phyloP scores from a whole-genome alignment of 2,329 filamentous ascomycete species.

The Chaetomium globosum region DNA sequence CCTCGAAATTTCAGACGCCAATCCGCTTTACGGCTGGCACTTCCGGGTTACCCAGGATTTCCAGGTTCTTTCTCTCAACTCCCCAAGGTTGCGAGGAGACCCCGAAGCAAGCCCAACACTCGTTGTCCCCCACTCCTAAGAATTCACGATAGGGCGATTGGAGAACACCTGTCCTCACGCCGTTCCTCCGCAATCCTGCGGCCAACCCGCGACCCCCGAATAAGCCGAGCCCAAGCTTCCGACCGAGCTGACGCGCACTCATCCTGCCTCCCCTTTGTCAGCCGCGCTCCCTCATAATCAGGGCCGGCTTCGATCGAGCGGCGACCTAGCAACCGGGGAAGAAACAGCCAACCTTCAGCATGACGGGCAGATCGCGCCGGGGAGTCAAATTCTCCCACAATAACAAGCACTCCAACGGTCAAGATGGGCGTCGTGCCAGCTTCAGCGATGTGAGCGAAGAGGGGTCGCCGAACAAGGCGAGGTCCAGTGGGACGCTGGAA shows the following conservation, averaged over 20 bases:
- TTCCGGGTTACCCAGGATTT: neutral
- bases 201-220: neutral
- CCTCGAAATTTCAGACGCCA: conserved; percentile 34
- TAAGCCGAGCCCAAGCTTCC: conserved; percentile 8
- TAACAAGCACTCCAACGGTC: conserved; percentile 46
- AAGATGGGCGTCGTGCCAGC: conserved; percentile 66
- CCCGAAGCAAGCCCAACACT: neutral
- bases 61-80: neutral
- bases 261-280: conserved; percentile 3
- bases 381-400: conserved; percentile 58
- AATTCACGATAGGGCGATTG: neutral
- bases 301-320: neutral
- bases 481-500: conserved; percentile 40
- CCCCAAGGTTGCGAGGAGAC: neutral
- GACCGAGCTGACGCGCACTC: neutral
- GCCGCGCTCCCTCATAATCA: neutral
- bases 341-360: conserved; percentile 28
- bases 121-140: neutral
- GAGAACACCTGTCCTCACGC: neutral
- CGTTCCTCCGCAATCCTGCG: conserved; percentile 10
- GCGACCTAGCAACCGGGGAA: neutral
- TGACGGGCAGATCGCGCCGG: conserved; percentile 47
- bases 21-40: conserved; percentile 13
- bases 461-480: conserved; percentile 44
- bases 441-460: conserved; percentile 71